Percentiles rank a stretch among this genome's conserved stretches.
Conservation (phyloP, 2,329 filamentous ascomycete species). For the Clonostachys rhizophaga region DNA sequence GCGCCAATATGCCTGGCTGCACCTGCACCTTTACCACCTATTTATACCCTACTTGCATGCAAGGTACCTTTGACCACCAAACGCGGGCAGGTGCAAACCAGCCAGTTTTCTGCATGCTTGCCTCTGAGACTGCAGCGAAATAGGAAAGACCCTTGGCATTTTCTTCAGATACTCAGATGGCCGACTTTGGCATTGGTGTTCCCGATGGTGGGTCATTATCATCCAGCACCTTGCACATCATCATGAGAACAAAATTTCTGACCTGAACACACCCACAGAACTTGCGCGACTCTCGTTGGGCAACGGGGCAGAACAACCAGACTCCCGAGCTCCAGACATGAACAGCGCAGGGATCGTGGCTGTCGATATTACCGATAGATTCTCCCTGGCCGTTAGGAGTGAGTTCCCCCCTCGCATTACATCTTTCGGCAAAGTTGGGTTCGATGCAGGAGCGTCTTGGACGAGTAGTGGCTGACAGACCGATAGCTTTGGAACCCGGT, state of each 20-base stretch:
- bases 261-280: constrained; percentile 16
- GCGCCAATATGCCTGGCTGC: too few species aligned
- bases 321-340: constrained; percentile 31
- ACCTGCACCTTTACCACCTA: too few species aligned
- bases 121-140: too few species aligned
- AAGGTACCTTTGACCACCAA: too few species aligned
- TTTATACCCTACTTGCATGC: too few species aligned
- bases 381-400: constrained; percentile 49
- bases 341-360: constrained; percentile 45
- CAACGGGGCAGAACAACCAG: constrained; percentile 18
- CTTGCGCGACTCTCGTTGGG: constrained; percentile 34
- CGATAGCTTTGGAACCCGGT: constrained; percentile 67
- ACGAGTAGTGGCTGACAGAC: constrained; percentile 13
- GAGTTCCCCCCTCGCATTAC: constrained; percentile 13
- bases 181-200: constrained; percentile 22
- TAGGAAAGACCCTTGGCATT: too few species aligned
- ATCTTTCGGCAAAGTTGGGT: background rate
- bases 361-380: constrained; percentile 54
- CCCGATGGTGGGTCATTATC: constrained; percentile 23
- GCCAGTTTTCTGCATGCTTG: too few species aligned
- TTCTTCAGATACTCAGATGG: too few species aligned
- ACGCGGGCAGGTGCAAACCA: too few species aligned
- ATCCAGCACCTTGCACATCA: background rate
- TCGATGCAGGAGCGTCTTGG: too few species aligned
- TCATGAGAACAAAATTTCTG: background rate